Conservation (phyloP, 2,329 filamentous ascomycete species). For the Hypoxylon sp. region DNA sequence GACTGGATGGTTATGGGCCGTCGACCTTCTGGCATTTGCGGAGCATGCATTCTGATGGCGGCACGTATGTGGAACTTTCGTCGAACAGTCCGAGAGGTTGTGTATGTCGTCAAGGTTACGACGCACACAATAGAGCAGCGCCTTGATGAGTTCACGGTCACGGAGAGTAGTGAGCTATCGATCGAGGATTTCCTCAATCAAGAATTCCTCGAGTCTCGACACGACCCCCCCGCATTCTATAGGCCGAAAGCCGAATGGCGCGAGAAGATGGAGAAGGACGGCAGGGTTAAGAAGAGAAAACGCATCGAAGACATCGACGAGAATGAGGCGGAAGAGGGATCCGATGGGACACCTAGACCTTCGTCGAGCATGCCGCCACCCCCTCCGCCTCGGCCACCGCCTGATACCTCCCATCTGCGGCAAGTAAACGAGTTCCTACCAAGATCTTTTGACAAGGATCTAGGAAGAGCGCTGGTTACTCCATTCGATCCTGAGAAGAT, state of each 20-base stretch:
- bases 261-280: conserved; percentile 57
- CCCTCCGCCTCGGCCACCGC: conserved; percentile 43
- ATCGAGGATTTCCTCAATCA: conserved; percentile 84
- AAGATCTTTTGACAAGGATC: conserved; percentile 41
- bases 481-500: conserved; percentile 45
- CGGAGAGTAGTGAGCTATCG: conserved; percentile 83
- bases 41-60: conserved; percentile 91
- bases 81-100: conserved; percentile 89
- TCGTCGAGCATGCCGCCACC: conserved; percentile 45
- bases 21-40: conserved; percentile 91
- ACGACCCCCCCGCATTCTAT: conserved; percentile 87
- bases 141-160: conserved; percentile 88
- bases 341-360: conserved; percentile 19
- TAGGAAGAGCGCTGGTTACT: conserved; percentile 41
- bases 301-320: conserved; percentile 50
- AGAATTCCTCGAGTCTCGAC: conserved; percentile 73
- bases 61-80: conserved; percentile 99
- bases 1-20: conserved; percentile 98
- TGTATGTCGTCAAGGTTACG: conserved; percentile 98
- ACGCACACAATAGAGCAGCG: conserved; percentile 92
- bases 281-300: conserved; percentile 55
- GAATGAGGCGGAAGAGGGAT: conserved; percentile 33
- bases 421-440: conserved; percentile 45
- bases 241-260: conserved; percentile 68
- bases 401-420: conserved; percentile 43